Evolutionary conservation across 78 protist genomes (phyloP), one percentile per base, ranked within the genome.

Genomic region (Speleostelium caveatum): DNA sequence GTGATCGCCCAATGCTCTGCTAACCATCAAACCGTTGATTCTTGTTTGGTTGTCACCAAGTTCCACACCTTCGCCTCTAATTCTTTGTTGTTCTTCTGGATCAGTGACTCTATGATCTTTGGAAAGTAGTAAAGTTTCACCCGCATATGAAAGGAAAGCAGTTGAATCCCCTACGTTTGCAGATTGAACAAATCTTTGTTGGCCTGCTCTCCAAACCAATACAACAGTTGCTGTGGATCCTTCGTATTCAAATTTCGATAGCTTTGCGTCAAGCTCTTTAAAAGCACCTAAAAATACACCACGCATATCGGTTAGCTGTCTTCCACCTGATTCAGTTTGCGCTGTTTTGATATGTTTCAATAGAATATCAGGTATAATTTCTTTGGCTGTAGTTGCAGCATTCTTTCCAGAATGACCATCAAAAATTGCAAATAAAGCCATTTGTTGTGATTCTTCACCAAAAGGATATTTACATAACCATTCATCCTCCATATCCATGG

Each of bases 161-260:
- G 95, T 75, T 16, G 90, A 79, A 80, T 91, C 95, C 56, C 95
- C 95, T 45, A 91, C 95, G 45, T 91, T 91, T 2, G 95, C 95
- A 12, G 90, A 42, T 79, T 91, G 95, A 24, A 91, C 38, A 41
- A 73, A 91, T 69, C 95, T 67, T 53, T 91, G 86, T 42, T 91
- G 53, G 24, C 67, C 86, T 26, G 66, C 95, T 55, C 55, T 71
- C 95, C 95, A 91, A 36, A 91, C 61, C 3, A 91, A 32, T 19
- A 72, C 67, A 71, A 85, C 66, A 22, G 95, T 91, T 22, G 92
- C 88, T 3, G 95, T 91, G 7, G 90, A n/a, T 10, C 95, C 95
- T 55, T 91, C 95, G 35, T 91, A 91, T 41, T 78, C 90, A 73
- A 33, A 80, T 60, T 73, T 65, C 7, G 86, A 28, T 33, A 91